Base-by-base conservation (phyloP, 306 rosid genomes). In the Rosa rugosa region DNA sequence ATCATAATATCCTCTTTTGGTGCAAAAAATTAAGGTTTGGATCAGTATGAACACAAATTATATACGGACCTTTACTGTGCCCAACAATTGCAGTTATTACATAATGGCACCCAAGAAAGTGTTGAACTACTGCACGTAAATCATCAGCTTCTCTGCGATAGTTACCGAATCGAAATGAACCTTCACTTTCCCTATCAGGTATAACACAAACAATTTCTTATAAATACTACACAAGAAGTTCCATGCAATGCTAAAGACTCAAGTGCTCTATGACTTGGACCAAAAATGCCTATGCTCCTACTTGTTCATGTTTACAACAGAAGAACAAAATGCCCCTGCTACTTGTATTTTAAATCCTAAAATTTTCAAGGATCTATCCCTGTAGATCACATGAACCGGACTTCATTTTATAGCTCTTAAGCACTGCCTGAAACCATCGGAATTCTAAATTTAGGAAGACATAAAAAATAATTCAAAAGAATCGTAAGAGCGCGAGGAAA, bases 141-240 rank as follows among this genome's bases (percentile, higher is more conserved):
- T 94, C 99, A 71, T 88, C 95, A 68, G 90, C 89, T 83, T 92
- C 97, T 83, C 97, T 89, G 65, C 89, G 73, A 77, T 92, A 92
- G 86, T 94, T 91, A 77, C 97, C 99, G 77, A 91, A 94, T 75
- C 46, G 90, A 83, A 94, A 94, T 10, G 86, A 78, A 79, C 95
- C 99, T 88, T 89, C 97, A 82, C 97, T 94, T 86, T 92, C 97
- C 85, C 99, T 91, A 85, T 36, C 83, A 92, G 42, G 54, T 65
- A 78, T 66, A 36, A 54, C 68, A 38, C 27, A 57, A 59, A 60
- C 72, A 36, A 45, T 40, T 42, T 31, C 77, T 60, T 65, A 71
- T 34, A 1, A 49, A 5, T 16, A 0, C 36, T 31, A 56, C 44
- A 0, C 0, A 44, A 31, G 42, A 9, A 41, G 46, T 8, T 44